Evolutionary conservation across 352 stramenopile species (phyloP).

Genomic region (Pilasporangium apinafurcum): DNA sequence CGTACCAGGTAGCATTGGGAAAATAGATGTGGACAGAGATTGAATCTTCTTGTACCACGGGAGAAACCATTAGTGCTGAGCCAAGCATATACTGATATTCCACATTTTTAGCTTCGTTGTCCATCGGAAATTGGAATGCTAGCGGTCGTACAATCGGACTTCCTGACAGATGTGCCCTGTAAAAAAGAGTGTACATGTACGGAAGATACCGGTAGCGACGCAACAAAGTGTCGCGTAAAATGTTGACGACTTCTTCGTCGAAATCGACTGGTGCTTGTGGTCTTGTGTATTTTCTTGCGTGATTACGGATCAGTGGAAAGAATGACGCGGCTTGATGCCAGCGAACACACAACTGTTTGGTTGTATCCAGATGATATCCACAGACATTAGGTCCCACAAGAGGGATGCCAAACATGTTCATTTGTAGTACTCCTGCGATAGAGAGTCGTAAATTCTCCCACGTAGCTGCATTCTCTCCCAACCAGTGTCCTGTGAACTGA

Average conservation of each 20-base stretch:
- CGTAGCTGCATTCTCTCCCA: slow-evolving; percentile 43
- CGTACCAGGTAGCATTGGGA: slow-evolving; percentile 64
- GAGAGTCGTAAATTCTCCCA: slow-evolving; percentile 78
- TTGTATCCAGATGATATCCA: slow-evolving; percentile 33
- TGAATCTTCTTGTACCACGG: slow-evolving; percentile 53
- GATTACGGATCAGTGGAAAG: slow-evolving; percentile 72
- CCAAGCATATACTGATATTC: slow-evolving; percentile 76
- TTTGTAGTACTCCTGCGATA: slow-evolving; percentile 64
- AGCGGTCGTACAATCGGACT: slow-evolving; percentile 44
- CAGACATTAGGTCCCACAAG: slow-evolving; percentile 68
- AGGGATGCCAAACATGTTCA: slow-evolving; percentile 73
- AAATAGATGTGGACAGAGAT: slow-evolving; percentile 65
- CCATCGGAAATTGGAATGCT: slow-evolving; percentile 57
- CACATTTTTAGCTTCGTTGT: slow-evolving; percentile 24
- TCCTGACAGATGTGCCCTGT: slow-evolving; percentile 35
- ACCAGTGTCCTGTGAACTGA: slow-evolving; percentile 52
- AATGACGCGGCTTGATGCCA: slow-evolving; percentile 82
- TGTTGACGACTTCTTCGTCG: slow-evolving; percentile 53
- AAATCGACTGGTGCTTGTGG: slow-evolving; percentile 66
- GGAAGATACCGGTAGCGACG: slow-evolving; percentile 67
- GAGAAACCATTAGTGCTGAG: slow-evolving; percentile 66
- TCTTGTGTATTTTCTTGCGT: slow-evolving; percentile 27
- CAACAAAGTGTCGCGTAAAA: slow-evolving; percentile 50
- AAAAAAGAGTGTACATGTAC: slow-evolving; percentile 86
- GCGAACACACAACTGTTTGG: slow-evolving; percentile 67